These are phyloP conservation scores for Xylaria bambusicola DNA, from an alignment of 495 filamentous ascomycete species.

Conservation along the genomic window DNA sequence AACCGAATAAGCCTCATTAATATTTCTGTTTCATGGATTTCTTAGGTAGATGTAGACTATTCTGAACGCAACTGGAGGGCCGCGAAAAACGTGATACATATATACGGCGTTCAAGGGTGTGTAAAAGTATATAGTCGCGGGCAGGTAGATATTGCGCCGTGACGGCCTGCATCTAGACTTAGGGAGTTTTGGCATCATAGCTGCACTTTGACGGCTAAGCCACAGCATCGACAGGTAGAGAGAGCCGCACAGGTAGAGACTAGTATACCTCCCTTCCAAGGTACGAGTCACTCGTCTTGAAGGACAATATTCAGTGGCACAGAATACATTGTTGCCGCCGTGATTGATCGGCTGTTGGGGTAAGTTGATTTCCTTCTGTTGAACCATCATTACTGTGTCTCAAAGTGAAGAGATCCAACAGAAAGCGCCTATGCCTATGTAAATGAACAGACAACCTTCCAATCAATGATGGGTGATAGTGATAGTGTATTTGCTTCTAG, in stretches of 20 bases:
- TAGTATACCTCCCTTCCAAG: neutral
- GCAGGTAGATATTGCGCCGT: neutral
- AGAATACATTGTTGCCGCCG: neutral
- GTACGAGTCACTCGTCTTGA: neutral
- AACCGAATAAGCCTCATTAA: constrained; percentile 27
- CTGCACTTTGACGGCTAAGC: neutral
- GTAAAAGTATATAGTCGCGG: neutral
- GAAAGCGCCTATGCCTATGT: neutral
- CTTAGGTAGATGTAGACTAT: neutral
- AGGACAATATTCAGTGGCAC: neutral
- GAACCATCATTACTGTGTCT: neutral
- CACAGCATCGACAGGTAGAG: too few relatives aligned
- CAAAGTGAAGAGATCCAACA: neutral
- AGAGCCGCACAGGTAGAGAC: neutral
- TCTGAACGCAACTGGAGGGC: neutral
- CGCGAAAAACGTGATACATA: constrained; percentile 1
- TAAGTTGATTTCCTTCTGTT: constrained; percentile 4
- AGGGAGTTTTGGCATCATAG: neutral
- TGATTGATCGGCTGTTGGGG: neutral
- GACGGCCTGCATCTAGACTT: neutral
- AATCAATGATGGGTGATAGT: neutral
- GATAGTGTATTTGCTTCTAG: neutral
- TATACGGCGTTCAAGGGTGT: constrained; percentile 5
- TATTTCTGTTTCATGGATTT: neutral
- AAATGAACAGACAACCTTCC: neutral